phyloP scores from a whole-genome alignment of 2,329 filamentous ascomycete genomes.

The Pyrenochaeta sp. region DNA sequence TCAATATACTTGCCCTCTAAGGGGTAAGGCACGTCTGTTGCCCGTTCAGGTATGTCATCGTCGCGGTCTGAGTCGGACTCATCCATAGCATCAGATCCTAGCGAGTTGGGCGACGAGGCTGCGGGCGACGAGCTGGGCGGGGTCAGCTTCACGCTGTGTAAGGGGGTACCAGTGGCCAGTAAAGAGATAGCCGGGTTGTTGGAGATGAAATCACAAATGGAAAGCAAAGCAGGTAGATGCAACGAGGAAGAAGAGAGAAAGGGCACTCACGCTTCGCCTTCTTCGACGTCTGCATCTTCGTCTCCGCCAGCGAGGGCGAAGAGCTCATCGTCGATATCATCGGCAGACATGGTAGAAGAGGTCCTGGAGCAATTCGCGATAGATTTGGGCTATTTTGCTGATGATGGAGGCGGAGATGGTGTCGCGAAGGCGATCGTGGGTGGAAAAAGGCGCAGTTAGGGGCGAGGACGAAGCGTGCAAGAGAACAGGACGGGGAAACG shows the following conservation, averaged over 20 bases:
- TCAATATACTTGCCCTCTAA: constrained; percentile 83
- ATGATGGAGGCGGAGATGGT: constrained; percentile 8
- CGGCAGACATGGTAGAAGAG: constrained; percentile 72
- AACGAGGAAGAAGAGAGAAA: constrained; percentile 15
- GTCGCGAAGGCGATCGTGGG: constrained; percentile 15
- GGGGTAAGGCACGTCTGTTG: constrained; percentile 75
- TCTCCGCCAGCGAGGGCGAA: constrained; percentile 88
- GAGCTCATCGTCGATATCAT: constrained; percentile 84
- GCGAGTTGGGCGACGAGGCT: constrained; percentile 71
- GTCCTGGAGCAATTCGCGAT: constrained; percentile 5
- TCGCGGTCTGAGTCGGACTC: constrained; percentile 67
- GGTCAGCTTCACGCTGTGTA: constrained; percentile 38
- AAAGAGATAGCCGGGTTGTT: constrained; percentile 22
- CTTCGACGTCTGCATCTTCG: constrained; percentile 67
- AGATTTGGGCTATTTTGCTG: constrained; percentile 3
- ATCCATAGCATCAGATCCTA: constrained; percentile 89
- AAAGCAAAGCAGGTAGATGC: constrained; percentile 9
- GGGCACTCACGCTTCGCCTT: constrained; percentile 81
- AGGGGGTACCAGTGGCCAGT: constrained; percentile 13
- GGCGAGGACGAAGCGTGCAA: constrained; percentile 23
- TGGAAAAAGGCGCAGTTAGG: constrained; percentile 22
- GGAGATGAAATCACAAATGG: constrained; percentile 7
- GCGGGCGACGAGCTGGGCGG: constrained; percentile 71
- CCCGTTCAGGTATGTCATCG: constrained; percentile 57
- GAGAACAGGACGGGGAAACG: constrained; percentile 33